Percentiles rank a stretch among this genome's conserved stretches.
Evolutionary conservation across 176 grass and related monocot species (phyloP).

Genomic region (Oryza longistaminata): DNA sequence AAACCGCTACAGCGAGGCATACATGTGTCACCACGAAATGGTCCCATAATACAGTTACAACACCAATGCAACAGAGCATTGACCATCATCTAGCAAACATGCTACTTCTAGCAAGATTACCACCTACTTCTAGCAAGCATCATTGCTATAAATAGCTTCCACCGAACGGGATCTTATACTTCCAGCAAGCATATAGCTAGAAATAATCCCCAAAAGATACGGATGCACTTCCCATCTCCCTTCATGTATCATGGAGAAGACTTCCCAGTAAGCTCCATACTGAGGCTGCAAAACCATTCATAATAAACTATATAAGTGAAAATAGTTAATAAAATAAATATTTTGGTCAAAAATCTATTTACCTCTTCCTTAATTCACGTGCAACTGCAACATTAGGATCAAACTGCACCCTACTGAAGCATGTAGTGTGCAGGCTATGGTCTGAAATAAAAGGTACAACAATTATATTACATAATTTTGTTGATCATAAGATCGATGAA

Average conservation of each 20-base stretch:
- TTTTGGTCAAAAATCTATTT: neutral
- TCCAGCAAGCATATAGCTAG: neutral
- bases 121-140: neutral
- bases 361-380: neutral
- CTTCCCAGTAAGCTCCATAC: neutral
- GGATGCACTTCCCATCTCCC: neutral
- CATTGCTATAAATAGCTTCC: neutral
- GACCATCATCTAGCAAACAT: neutral
- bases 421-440: neutral
- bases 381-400: neutral
- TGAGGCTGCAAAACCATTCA: neutral
- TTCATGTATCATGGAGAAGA: neutral
- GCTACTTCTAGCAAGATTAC: neutral
- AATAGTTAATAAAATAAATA: neutral
- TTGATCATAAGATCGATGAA: neutral
- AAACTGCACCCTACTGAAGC: neutral
- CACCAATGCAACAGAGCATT: neutral
- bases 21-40: too few species aligned
- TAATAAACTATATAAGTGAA: neutral
- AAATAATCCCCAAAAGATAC: neutral
- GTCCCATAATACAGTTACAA: too few species aligned
- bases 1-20: too few species aligned
- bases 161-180: neutral
- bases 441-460: neutral
- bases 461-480: neutral